A percentile compares a stretch with the other conserved stretches of the same genome.
Evolutionary conservation across 2,329 filamentous ascomycete species (phyloP).

Genomic region (Gyromitra esculenta): DNA sequence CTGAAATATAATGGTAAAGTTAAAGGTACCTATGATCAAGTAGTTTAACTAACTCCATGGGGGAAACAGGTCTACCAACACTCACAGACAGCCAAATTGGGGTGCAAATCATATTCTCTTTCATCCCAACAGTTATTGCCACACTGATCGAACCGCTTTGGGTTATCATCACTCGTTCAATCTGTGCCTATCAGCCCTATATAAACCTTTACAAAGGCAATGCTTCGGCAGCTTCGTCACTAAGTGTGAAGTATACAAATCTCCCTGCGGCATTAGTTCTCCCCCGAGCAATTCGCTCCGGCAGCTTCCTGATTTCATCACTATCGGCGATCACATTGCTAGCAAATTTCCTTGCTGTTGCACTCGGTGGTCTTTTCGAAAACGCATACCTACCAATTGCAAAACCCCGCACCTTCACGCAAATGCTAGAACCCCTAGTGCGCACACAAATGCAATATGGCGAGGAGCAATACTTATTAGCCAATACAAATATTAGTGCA

Average conservation of each 20-base stretch:
- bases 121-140: conserved; percentile 67
- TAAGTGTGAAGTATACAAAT: conserved; percentile 66
- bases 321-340: conserved; percentile 66
- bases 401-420: conserved; percentile 6
- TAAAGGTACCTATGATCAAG: background rate
- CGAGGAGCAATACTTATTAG: conserved; percentile 62
- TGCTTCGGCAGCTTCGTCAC: conserved; percentile 60
- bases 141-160: conserved; percentile 69
- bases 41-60: background rate
- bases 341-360: conserved; percentile 67
- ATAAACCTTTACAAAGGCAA: conserved; percentile 64
- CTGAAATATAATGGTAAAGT: conserved; percentile 46
- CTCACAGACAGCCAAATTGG: conserved; percentile 60
- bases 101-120: conserved; percentile 63
- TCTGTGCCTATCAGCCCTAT: conserved; percentile 68
- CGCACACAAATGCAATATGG: conserved; percentile 42
- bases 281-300: conserved; percentile 62
- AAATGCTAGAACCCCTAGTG: conserved; percentile 7
- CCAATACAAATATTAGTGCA: conserved; percentile 63
- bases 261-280: conserved; percentile 67
- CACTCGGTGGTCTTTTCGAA: conserved; percentile 66
- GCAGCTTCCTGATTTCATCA: conserved; percentile 63
- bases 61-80: conserved; percentile 59
- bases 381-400: conserved; percentile 57
- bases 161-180: conserved; percentile 66